Conservation (phyloP, 2,329 filamentous ascomycete species). For the Seiridium cupressi region DNA sequence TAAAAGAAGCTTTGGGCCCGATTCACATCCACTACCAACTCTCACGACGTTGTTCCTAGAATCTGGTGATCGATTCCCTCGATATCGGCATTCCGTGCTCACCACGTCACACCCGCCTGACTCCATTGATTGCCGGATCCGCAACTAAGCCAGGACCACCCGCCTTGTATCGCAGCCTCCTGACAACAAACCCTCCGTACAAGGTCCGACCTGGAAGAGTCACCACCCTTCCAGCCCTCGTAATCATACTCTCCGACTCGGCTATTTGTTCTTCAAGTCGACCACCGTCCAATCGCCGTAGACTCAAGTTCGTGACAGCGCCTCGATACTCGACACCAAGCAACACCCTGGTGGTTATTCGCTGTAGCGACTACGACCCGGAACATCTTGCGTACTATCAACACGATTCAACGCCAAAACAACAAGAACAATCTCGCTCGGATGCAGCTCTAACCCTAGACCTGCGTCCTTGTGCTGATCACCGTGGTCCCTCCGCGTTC, state of each 20-base stretch:
- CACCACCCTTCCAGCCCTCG: conserved; percentile 39
- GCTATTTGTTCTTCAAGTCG: conserved; percentile 19
- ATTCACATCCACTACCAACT: conserved; percentile 2
- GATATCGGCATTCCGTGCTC: conserved; percentile 15
- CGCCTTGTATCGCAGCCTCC: conserved; percentile 18
- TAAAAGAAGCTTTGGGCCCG: background rate
- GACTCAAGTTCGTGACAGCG: background rate
- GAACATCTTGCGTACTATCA: background rate
- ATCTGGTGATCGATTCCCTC: conserved; percentile 10
- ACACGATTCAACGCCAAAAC: background rate
- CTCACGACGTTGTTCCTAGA: background rate
- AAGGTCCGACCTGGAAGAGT: conserved; percentile 37
- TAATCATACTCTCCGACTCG: conserved; percentile 31
- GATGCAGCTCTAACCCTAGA: conserved; percentile 25
- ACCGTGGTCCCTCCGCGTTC: conserved; percentile 22
- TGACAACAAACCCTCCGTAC: conserved; percentile 18
- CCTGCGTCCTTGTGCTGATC: conserved; percentile 23
- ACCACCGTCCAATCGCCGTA: background rate
- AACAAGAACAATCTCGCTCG: conserved; percentile 17
- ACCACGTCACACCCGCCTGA: conserved; percentile 30
- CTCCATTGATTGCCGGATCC: conserved; percentile 26
- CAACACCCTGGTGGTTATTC: conserved; percentile 14
- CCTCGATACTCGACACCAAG: background rate
- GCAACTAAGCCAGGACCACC: conserved; percentile 21
- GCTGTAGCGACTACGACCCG: too few species aligned